Evolutionary conservation across 768 basidiomycete genomes (phyloP), one percentile per base, ranked within the genome.

Genomic region (Lactifluus hygrophoroides): DNA sequence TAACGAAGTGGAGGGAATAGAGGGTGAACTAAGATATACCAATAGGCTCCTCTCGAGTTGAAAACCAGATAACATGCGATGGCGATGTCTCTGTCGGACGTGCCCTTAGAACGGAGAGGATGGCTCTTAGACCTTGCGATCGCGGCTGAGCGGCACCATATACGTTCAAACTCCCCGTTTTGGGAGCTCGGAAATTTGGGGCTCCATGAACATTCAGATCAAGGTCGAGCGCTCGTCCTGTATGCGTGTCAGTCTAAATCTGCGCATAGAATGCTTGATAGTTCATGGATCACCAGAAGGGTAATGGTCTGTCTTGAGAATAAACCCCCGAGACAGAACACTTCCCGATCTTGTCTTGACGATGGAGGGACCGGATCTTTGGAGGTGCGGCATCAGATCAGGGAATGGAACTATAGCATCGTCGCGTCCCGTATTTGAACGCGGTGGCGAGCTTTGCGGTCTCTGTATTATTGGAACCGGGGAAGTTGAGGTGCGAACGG

Each of bases 81-180:
- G 85, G 80, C 60, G 84, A 77, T 3, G 72, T 66, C 32, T 77
- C 79, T 54, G 78, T 81, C 9, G 89, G 89, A 28, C 86, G 75
- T 63, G 87, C 88, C 35, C 85, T 76, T 6, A 99, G 80, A 11
- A 93, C 78, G 21, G 91, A 91, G 4, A 99, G 74, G 50, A 98
- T 90, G 2, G 92, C 94, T 46, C 90, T 79, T 11, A 99, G 76
- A 3, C 95, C 96, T 63, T 92, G 88, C 1, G 90, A 84, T 2
- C 94, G 89, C 13, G 96, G 96, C 69, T 98, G 96, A 2, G 96
- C 95, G 5, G 87, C 91, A 14, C 95, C 96, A 68, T 88, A 98
- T 2, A 99, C 92, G 64, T 94, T 95, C 34, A 97, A 77, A 56
- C 82, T 80, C 27, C 84, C 85, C 48, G 84, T 79, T 51, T 83